Base-by-base conservation (phyloP, 2,329 filamentous ascomycete genomes). In the Diaporthe humulicola region DNA sequence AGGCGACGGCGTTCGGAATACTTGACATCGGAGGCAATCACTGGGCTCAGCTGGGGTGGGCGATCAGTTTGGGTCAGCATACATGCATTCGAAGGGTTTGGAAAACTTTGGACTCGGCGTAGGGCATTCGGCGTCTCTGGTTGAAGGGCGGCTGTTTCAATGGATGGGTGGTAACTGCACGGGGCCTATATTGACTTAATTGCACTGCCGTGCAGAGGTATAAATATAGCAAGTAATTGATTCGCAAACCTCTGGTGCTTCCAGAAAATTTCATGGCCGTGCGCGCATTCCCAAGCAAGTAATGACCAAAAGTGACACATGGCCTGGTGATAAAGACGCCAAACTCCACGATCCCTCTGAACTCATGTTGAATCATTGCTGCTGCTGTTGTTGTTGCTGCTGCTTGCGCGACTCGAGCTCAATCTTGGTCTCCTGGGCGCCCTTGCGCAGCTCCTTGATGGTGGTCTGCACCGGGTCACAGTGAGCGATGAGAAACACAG, bases 361-460 rank as follows among this genome's bases (percentile, higher is more conserved):
- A 30, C 64, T 14, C 33, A 28, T 33, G n/a, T 28, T 19, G 22
- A 14, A 22, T 66, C 61, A 66, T 45, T 69, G 61, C 25, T 66
- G 61, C 19, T 66, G 60, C 25, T 64, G 36, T 38, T 61, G 52
- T 12, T 54, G 57, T 78, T 77, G 77, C 78, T 77, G 79, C 79
- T 75, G 70, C 70, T 71, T 75, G 12, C 80, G 80, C 4, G 79
- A 77, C 5, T 83, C 82, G 19, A 82, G 79, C 70, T 86, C 81
- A 30, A 87, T 83, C 74, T 89, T 85, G 22, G 85, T 84, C 71
- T 86, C 86, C 76, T 90, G 88, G 15, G 87, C 88, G 76, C 91
- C 89, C 76, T 88, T 88, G 40, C 90, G 86, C 71, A 92, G 83
- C 78, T 91, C 90, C 80, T 90, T 90, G 73, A 92, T 87, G 52